phyloP scores from a whole-genome alignment of 108 stramenopile species.

The Nannochloropsis salina region DNA sequence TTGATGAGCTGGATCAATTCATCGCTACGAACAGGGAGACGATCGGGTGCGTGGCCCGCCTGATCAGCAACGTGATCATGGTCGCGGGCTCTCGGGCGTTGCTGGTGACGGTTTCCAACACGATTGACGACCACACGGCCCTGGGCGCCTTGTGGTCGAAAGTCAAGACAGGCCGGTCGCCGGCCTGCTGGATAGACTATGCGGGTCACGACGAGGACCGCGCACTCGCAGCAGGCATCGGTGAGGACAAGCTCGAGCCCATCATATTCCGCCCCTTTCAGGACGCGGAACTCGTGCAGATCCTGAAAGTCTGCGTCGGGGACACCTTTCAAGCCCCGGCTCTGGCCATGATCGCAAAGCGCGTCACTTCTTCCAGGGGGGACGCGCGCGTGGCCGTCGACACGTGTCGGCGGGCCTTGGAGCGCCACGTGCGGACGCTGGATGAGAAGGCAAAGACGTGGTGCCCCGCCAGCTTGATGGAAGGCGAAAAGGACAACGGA shows the following conservation, averaged over 20 bases:
- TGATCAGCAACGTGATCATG: not conserved
- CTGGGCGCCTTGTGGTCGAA: not conserved
- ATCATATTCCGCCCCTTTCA: constrained; percentile 1
- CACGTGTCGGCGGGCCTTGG: not conserved
- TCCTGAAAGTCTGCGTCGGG: constrained; percentile 1
- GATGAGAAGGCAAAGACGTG: not conserved
- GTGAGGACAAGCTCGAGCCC: not conserved
- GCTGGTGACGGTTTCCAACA: not conserved
- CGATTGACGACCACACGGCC: constrained; percentile 7
- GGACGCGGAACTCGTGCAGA: not conserved
- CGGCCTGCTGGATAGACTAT: not conserved
- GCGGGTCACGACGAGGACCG: not conserved
- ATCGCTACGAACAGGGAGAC: not conserved
- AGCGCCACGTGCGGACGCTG: not conserved
- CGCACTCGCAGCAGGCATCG: not conserved
- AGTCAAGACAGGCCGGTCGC: not conserved
- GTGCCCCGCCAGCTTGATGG: not conserved
- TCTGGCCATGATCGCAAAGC: constrained; percentile 8
- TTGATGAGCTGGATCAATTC: not conserved
- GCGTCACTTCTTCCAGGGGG: not conserved
- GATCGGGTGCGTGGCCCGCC: constrained; percentile 1
- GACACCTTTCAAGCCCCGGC: not conserved
- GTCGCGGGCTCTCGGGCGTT: not conserved
- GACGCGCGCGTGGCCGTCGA: not conserved
- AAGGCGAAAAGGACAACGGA: not conserved